phyloP scores from a whole-genome alignment of 2,329 filamentous ascomycete genomes.

The Scedosporium dehoogii region DNA sequence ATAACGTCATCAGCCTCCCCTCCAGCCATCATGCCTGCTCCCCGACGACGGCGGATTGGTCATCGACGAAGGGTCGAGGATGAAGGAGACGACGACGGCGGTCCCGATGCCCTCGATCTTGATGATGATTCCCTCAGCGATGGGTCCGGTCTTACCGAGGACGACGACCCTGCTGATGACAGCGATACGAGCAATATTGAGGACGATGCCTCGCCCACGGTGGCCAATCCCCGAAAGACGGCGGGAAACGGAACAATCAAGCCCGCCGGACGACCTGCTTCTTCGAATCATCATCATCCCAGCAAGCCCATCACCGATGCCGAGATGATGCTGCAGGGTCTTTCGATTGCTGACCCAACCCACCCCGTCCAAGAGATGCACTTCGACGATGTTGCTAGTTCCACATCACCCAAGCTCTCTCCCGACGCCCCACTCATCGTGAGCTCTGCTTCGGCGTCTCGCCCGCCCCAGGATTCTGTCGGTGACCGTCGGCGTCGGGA shows the following conservation, averaged over 20 bases:
- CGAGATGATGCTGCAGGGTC: constrained; percentile 47
- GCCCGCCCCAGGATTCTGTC: constrained; percentile 43
- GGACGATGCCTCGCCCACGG: constrained; percentile 44
- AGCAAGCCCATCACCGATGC: constrained; percentile 37
- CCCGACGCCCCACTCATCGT: constrained; percentile 41
- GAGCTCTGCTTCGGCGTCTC: constrained; percentile 38
- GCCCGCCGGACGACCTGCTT: constrained; percentile 18
- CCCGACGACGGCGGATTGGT: constrained; percentile 57
- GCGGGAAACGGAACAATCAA: constrained; percentile 31
- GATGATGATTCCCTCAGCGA: constrained; percentile 60
- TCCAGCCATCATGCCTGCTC: constrained; percentile 33
- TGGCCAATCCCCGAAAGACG: constrained; percentile 29
- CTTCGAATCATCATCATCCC: constrained; percentile 10
- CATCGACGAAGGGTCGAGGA: constrained; percentile 60
- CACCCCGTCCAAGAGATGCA: constrained; percentile 33
- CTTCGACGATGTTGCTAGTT: constrained; percentile 30
- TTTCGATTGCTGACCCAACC: constrained; percentile 33
- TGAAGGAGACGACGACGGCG: constrained; percentile 59
- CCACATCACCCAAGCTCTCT: constrained; percentile 11
- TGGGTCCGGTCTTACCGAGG: constrained; percentile 52
- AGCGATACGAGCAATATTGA: constrained; percentile 53
- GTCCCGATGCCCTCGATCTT: constrained; percentile 42
- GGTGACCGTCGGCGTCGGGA: constrained; percentile 69
- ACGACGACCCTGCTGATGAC: constrained; percentile 47
- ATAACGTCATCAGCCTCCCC: background rate